Evolutionary conservation across 1,284 basidiomycete genomes (phyloP).

Genomic region (Phenoliferia sp.): DNA sequence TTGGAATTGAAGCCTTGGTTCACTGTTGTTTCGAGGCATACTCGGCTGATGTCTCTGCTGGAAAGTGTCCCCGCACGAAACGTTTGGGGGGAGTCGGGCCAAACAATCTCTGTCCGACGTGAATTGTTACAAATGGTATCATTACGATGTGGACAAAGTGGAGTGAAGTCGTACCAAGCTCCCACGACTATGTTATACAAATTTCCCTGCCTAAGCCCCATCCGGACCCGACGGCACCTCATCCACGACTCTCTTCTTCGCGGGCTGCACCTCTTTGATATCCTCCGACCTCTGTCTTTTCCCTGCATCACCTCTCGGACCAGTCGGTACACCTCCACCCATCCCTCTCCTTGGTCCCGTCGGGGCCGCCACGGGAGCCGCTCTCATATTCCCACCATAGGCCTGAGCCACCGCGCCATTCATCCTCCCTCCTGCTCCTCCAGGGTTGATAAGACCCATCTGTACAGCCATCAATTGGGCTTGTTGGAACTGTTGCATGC

Average conservation of each 20-base stretch:
- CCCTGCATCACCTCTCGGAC: neutral
- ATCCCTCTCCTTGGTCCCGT: neutral
- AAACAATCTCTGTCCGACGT: too few relatives aligned
- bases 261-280: neutral
- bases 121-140: too few relatives aligned
- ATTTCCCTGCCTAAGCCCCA: too few relatives aligned
- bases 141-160: too few relatives aligned
- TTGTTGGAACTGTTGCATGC: slow-evolving; percentile 38
- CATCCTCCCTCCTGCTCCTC: neutral
- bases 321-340: neutral
- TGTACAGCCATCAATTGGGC: slow-evolving; percentile 26
- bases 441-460: slow-evolving; percentile 14
- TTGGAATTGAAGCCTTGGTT: too few relatives aligned
- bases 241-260: neutral
- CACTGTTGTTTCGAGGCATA: too few relatives aligned
- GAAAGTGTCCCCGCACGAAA: too few relatives aligned
- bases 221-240: neutral
- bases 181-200: too few relatives aligned
- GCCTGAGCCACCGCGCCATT: neutral
- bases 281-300: slow-evolving; percentile 5
- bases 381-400: neutral
- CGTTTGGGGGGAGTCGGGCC: too few relatives aligned
- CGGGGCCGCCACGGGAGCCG: neutral
- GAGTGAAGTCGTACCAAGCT: too few relatives aligned
- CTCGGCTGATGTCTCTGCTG: too few relatives aligned